These are phyloP conservation scores for Candida sithepensis DNA, from an alignment of 805 yeast genomes.

Conservation along the genomic window DNA sequence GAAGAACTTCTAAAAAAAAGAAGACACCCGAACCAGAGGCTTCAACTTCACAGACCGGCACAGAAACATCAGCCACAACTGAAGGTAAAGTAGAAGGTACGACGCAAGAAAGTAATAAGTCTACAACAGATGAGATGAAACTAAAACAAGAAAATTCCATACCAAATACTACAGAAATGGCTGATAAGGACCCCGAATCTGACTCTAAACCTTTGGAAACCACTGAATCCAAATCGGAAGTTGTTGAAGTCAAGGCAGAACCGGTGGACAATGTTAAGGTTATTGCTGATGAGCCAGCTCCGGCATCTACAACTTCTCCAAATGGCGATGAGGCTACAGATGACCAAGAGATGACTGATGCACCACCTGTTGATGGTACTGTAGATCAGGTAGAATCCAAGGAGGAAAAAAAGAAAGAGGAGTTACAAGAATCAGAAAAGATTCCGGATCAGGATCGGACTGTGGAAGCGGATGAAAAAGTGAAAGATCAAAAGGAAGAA, in stretches of 20 bases:
- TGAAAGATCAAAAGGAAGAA: too few species aligned
- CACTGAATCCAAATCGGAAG: too few species aligned
- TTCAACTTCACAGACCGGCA: too few species aligned
- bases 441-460: not conserved
- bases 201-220: too few species aligned
- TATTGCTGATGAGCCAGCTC: too few species aligned
- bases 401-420: not conserved
- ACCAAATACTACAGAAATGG: too few species aligned
- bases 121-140: not conserved
- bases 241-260: not conserved
- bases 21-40: conserved; percentile 11
- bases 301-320: too few species aligned
- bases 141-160: too few species aligned
- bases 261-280: not conserved
- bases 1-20: conserved; percentile 40
- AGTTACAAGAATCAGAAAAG: too few species aligned
- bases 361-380: not conserved
- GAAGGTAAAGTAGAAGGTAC: conserved; percentile 15
- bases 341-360: not conserved
- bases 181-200: too few species aligned
- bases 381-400: not conserved
- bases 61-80: conserved; percentile 6
- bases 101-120: not conserved
- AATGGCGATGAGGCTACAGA: not conserved
- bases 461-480: not conserved